These are phyloP conservation scores for Candida ovalis DNA, from an alignment of 805 yeast species.

Conservation along the genomic window DNA sequence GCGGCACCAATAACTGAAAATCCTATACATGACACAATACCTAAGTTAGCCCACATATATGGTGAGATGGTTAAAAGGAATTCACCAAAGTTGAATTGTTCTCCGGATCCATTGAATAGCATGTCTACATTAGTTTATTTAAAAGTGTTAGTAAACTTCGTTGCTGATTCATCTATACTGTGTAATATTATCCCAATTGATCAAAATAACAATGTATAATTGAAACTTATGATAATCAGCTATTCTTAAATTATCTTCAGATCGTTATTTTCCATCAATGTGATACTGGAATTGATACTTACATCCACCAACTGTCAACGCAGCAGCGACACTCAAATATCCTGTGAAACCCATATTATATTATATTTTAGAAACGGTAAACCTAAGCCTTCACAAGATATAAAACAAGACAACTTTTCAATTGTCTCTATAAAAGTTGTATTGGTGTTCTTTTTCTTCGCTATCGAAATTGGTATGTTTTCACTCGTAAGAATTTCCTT, in stretches of 20 bases:
- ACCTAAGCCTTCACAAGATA: too few relatives aligned
- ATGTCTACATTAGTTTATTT: slow-evolving; percentile 32
- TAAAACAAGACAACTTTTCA: background rate
- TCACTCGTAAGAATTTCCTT: background rate
- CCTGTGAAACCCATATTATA: slow-evolving; percentile 10
- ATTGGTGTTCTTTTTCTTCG: too few relatives aligned
- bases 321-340: slow-evolving; percentile 26
- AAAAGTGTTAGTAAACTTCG: too few relatives aligned
- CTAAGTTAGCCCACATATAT: slow-evolving; percentile 93
- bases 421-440: background rate
- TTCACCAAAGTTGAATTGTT: slow-evolving; percentile 85
- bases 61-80: slow-evolving; percentile 86
- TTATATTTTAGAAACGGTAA: background rate
- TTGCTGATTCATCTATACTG: too few relatives aligned
- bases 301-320: slow-evolving; percentile 34
- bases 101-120: slow-evolving; percentile 91
- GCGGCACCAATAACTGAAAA: slow-evolving; percentile 96
- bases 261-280: too few relatives aligned
- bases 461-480: background rate
- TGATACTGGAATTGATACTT: too few relatives aligned
- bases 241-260: too few relatives aligned
- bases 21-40: slow-evolving; percentile 89
- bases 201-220: too few relatives aligned
- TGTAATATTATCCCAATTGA: too few relatives aligned
- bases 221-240: too few relatives aligned